Percentiles rank a stretch among this genome's conserved stretches.
phyloP scores from a whole-genome alignment of 1,284 basidiomycete species.

The Melanopsichium pennsylvanicum region DNA sequence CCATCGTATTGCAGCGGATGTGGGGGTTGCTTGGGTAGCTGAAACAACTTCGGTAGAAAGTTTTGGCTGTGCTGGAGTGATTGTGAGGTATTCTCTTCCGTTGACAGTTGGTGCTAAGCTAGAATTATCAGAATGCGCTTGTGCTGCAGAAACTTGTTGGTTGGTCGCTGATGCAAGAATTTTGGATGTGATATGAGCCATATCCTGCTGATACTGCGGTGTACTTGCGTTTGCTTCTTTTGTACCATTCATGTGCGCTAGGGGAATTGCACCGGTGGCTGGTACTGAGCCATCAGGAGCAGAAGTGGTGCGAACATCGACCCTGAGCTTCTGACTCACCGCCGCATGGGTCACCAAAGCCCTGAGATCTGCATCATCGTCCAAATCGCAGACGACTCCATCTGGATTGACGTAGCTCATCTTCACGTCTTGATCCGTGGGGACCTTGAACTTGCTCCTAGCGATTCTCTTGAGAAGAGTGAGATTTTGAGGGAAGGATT shows the following conservation, averaged over 20 bases:
- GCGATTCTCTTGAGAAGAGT: constrained; percentile 18
- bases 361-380: constrained; percentile 48
- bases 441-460: constrained; percentile 30
- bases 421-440: constrained; percentile 12
- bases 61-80: background rate
- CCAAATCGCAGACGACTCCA: constrained; percentile 42
- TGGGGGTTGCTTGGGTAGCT: background rate
- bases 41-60: background rate
- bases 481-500: constrained; percentile 23
- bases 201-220: too few species aligned
- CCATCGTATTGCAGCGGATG: background rate
- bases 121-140: too few species aligned
- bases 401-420: constrained; percentile 50
- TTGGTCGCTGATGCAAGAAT: too few species aligned
- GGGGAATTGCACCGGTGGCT: too few species aligned
- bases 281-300: background rate
- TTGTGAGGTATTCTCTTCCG: background rate
- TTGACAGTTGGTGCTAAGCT: constrained; percentile 1
- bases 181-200: too few species aligned
- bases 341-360: constrained; percentile 48
- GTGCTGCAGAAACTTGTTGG: too few species aligned
- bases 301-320: constrained; percentile 31
- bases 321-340: constrained; percentile 26
- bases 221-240: too few species aligned
- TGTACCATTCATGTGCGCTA: too few species aligned